Percentiles rank a stretch among this genome's conserved stretches.
Conservation (phyloP, 1,284 basidiomycete genomes). For the Sanghuangporus weigelae region DNA sequence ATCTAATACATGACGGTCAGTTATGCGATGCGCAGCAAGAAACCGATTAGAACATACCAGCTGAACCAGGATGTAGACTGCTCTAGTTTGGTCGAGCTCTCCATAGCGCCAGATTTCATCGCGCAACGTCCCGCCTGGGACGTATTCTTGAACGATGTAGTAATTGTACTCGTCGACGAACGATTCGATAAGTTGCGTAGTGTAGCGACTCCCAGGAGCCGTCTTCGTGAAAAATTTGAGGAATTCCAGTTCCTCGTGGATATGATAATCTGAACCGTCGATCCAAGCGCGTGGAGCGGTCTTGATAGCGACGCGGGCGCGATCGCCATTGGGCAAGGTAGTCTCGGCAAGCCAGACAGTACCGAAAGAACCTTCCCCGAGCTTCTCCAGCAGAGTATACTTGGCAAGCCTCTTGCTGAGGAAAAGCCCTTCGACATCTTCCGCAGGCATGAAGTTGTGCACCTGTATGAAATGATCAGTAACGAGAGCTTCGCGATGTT, state of each 20-base stretch:
- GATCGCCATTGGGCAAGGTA: not conserved
- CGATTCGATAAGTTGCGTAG: not conserved
- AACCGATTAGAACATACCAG: not conserved
- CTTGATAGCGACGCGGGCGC: constrained; percentile 3
- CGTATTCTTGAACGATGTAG: not conserved
- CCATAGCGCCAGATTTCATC: not conserved
- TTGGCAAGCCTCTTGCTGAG: not conserved
- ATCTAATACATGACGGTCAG: not conserved
- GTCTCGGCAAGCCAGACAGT: constrained; percentile 2
- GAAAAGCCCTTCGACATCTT: not conserved
- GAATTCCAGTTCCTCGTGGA: not conserved
- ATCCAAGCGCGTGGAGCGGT: not conserved
- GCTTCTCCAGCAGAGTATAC: not conserved
- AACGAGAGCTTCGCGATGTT: not conserved
- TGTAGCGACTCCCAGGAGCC: not conserved
- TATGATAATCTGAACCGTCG: not conserved
- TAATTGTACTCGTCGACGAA: constrained; percentile 5
- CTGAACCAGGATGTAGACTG: not conserved
- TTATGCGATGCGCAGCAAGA: not conserved
- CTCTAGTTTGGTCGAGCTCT: not conserved
- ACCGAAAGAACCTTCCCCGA: not conserved
- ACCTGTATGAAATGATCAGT: not conserved
- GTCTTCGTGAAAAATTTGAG: not conserved
- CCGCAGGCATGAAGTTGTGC: not conserved
- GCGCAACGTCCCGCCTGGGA: not conserved